phyloP scores from a whole-genome alignment of 2,329 filamentous ascomycete genomes.

The Aspergillus awamori region DNA sequence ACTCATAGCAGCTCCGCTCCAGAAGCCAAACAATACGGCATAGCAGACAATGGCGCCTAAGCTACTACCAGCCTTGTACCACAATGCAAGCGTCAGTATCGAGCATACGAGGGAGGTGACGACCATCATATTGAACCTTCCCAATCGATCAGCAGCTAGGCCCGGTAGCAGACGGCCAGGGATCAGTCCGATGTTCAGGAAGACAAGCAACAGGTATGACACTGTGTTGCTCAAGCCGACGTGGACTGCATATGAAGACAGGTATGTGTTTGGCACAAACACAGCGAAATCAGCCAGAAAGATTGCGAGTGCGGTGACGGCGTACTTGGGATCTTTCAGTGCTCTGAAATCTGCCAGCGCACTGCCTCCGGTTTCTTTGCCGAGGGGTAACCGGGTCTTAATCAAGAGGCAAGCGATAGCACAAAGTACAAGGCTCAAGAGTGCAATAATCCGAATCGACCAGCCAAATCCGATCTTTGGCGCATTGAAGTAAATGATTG shows the following conservation, averaged over 20 bases:
- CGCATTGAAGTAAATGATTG: constrained; percentile 34
- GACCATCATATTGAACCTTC: constrained; percentile 41
- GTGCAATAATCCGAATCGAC: constrained; percentile 35
- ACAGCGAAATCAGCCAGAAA: constrained; percentile 42
- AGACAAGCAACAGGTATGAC: constrained; percentile 34
- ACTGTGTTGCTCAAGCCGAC: constrained; percentile 28
- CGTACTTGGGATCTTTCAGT: constrained; percentile 28
- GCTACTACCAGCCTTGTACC: constrained; percentile 1
- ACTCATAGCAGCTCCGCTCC: constrained; percentile 6
- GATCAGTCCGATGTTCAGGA: constrained; percentile 38
- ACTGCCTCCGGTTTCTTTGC: background rate
- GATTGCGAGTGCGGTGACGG: constrained; percentile 31
- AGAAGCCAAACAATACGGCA: constrained; percentile 5
- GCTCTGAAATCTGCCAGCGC: constrained; percentile 27
- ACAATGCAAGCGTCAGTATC: constrained; percentile 2
- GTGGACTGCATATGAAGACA: constrained; percentile 36
- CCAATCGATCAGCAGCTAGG: constrained; percentile 35
- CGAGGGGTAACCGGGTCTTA: constrained; percentile 6
- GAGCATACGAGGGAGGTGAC: background rate
- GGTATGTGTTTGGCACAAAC: constrained; percentile 41
- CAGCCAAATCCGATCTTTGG: constrained; percentile 37
- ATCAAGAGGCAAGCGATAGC: constrained; percentile 4
- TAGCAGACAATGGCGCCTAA: constrained; percentile 3
- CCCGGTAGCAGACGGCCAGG: constrained; percentile 40
- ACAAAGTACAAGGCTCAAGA: constrained; percentile 24